Evolutionary conservation across 345 rosid genomes (phyloP).

Genomic region (Laguncularia racemosa): DNA sequence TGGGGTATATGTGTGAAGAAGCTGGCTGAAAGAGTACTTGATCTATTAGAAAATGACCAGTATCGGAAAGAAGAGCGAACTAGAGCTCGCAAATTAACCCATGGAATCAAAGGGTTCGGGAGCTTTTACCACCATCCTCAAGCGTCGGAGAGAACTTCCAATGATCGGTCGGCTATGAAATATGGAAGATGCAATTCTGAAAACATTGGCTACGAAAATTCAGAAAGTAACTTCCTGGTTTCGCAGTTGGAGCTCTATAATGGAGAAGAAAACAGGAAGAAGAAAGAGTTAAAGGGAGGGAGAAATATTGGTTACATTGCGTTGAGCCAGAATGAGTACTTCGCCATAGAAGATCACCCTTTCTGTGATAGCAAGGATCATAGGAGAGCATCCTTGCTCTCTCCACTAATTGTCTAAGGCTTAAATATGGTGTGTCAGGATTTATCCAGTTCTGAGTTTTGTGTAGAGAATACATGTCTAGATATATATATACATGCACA

Average conservation of each 20-base stretch:
- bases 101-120: slow-evolving; percentile 63
- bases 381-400: slow-evolving; percentile 24
- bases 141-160: slow-evolving; percentile 10
- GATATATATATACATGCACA: too few relatives aligned
- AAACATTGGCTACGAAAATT: slow-evolving; percentile 1
- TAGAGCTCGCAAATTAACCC: slow-evolving; percentile 36
- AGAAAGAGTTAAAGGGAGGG: neutral
- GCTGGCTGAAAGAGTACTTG: slow-evolving; percentile 33
- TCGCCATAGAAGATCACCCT: slow-evolving; percentile 27
- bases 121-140: slow-evolving; percentile 34
- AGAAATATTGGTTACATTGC: neutral
- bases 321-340: neutral
- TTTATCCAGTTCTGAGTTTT: too few relatives aligned
- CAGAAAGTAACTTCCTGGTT: slow-evolving; percentile 7
- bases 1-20: slow-evolving; percentile 51
- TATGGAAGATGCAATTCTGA: slow-evolving; percentile 23
- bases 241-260: neutral
- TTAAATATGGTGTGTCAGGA: neutral
- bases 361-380: slow-evolving; percentile 17
- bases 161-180: slow-evolving; percentile 1
- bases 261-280: neutral
- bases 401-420: neutral
- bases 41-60: slow-evolving; percentile 37
- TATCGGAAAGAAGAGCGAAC: slow-evolving; percentile 43
- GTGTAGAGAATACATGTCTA: too few relatives aligned